Percentiles rank a stretch among this genome's conserved stretches.
Evolutionary conservation across 2,329 filamentous ascomycete species (phyloP).

Genomic region (Alternaria incomplexa): DNA sequence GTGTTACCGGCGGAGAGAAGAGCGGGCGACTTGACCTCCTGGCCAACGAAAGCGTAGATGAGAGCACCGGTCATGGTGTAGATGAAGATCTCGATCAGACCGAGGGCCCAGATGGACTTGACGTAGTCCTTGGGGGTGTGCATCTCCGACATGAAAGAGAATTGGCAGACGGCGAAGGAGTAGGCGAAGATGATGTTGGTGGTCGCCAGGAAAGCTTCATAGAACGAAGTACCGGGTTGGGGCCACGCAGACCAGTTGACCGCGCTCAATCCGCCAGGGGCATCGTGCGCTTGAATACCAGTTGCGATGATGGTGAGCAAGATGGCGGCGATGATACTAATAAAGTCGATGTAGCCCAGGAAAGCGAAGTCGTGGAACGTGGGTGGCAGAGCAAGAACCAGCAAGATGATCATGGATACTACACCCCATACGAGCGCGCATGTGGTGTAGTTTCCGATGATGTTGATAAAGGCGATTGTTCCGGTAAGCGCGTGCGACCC

Average conservation of each 20-base stretch:
- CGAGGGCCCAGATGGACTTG: constrained; percentile 63
- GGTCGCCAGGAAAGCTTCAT: constrained; percentile 61
- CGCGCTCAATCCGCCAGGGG: constrained; percentile 36
- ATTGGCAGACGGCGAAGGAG: constrained; percentile 70
- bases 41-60: constrained; percentile 72
- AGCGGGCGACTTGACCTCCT: constrained; percentile 67
- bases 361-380: constrained; percentile 70
- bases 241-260: constrained; percentile 43
- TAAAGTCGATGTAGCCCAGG: constrained; percentile 62
- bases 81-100: constrained; percentile 62
- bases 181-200: constrained; percentile 40
- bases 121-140: constrained; percentile 67
- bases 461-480: constrained; percentile 70
- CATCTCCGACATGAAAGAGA: constrained; percentile 72
- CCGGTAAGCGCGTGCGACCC: constrained; percentile 75
- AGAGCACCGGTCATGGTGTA: constrained; percentile 74
- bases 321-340: constrained; percentile 69
- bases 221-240: constrained; percentile 62
- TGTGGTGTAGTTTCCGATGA: constrained; percentile 62
- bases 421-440: constrained; percentile 72
- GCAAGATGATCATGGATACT: constrained; percentile 65
- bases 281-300: constrained; percentile 51
- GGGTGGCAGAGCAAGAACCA: constrained; percentile 66
- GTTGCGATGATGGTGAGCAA: constrained; percentile 72
- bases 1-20: constrained; percentile 66